Percentiles rank a stretch among this genome's conserved stretches.
phyloP scores from a whole-genome alignment of 768 basidiomycete species.

The Psilocybe sp. region DNA sequence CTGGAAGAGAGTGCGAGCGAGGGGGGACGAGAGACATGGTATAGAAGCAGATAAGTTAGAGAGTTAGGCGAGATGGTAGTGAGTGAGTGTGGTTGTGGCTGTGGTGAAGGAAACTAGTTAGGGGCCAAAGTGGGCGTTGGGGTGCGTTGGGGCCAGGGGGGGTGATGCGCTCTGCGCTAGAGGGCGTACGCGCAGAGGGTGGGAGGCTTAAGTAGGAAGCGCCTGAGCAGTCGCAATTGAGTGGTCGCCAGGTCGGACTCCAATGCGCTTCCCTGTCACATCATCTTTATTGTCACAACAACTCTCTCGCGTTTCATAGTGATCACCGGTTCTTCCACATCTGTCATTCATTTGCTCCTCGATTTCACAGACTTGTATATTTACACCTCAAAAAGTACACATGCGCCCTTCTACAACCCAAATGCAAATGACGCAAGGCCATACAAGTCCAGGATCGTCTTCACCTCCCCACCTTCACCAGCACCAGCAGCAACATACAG shows the following conservation, averaged over 20 bases:
- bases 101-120: no score
- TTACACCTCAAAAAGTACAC: not conserved
- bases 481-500: slow-evolving; percentile 77
- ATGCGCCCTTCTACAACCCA: slow-evolving; percentile 35
- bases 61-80: slow-evolving; percentile 2
- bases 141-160: slow-evolving; percentile 8
- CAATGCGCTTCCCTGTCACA: slow-evolving; percentile 9
- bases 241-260: not conserved
- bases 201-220: not conserved
- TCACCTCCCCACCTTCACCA: slow-evolving; percentile 51
- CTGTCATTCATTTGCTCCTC: not conserved
- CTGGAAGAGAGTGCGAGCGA: slow-evolving; percentile 30
- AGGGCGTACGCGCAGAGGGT: not conserved
- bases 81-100: slow-evolving; percentile 7
- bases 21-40: slow-evolving; percentile 26
- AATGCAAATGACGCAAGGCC: slow-evolving; percentile 68
- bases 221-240: no score
- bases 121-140: not conserved
- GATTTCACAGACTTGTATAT: no score
- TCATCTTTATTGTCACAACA: slow-evolving; percentile 6
- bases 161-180: slow-evolving; percentile 3
- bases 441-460: slow-evolving; percentile 49
- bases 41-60: slow-evolving; percentile 9
- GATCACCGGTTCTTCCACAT: slow-evolving; percentile 6
- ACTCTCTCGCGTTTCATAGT: slow-evolving; percentile 8